These are phyloP conservation scores for Xylariomycetidae sp. DNA, from an alignment of 2,329 filamentous ascomycete genomes.

Conservation along the genomic window DNA sequence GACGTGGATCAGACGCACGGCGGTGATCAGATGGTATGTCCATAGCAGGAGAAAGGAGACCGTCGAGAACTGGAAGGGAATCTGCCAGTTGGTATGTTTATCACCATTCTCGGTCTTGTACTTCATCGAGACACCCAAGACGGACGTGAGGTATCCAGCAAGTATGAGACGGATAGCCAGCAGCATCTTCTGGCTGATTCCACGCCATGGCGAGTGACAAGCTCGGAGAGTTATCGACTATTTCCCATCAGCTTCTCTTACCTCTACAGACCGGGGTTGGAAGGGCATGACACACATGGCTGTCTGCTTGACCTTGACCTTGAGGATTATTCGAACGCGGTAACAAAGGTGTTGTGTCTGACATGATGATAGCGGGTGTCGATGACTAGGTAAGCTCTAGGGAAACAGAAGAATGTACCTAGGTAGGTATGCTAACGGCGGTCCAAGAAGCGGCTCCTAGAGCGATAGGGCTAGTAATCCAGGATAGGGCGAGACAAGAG, in stretches of 20 bases:
- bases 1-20: too few relatives aligned
- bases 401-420: too few relatives aligned
- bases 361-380: too few relatives aligned
- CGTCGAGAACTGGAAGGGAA: constrained; percentile 46
- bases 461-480: too few relatives aligned
- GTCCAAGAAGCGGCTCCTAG: too few relatives aligned
- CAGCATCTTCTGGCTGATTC: constrained; percentile 41
- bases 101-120: constrained; percentile 41
- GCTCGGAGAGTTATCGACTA: constrained; percentile 48
- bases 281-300: constrained; percentile 24
- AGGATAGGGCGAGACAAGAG: too few relatives aligned
- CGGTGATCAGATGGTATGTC: constrained; percentile 40
- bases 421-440: too few relatives aligned
- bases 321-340: constrained; percentile 11
- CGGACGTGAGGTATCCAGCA: constrained; percentile 38
- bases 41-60: constrained; percentile 39
- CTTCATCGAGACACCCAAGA: constrained; percentile 37
- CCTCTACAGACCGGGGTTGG: background rate
- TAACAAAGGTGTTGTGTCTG: constrained; percentile 24
- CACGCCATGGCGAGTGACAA: constrained; percentile 47
- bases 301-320: constrained; percentile 17
- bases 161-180: constrained; percentile 38
- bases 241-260: too few relatives aligned
- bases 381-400: too few relatives aligned
- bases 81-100: constrained; percentile 34